phyloP scores from a whole-genome alignment of 495 filamentous ascomycete genomes.

The Talaromyces borbonicus region DNA sequence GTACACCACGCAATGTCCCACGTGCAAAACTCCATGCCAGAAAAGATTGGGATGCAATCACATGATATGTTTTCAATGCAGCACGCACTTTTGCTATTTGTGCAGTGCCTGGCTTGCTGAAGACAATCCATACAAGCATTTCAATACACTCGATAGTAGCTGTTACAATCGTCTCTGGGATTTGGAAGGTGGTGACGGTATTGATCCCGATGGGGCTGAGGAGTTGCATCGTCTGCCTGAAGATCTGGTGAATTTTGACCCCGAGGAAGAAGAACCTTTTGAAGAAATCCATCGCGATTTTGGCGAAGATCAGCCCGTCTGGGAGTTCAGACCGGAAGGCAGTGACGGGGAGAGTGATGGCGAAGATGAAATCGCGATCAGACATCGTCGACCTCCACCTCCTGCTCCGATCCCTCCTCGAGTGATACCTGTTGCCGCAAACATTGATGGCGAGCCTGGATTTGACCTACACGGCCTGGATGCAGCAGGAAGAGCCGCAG shows the following conservation, averaged over 20 bases:
- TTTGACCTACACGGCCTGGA: conserved; percentile 20
- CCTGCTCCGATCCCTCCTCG: conserved; percentile 34
- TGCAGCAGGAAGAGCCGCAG: conserved; percentile 31
- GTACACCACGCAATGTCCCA: conserved; percentile 85
- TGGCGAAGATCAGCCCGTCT: conserved; percentile 18
- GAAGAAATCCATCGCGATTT: conserved; percentile 6
- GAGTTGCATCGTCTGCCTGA: conserved; percentile 32
- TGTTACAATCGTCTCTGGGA: conserved; percentile 90
- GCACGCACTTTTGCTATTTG: conserved; percentile 91
- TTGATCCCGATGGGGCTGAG: conserved; percentile 34
- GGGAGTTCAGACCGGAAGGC: conserved; percentile 17
- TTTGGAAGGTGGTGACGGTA: conserved; percentile 70
- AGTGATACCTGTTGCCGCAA: conserved; percentile 16
- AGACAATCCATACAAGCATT: conserved; percentile 79
- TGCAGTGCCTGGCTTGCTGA: conserved; percentile 78
- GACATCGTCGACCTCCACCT: conserved; percentile 26
- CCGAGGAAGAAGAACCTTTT: conserved; percentile 15
- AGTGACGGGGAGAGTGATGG: conserved; percentile 12
- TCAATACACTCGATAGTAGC: conserved; percentile 53
- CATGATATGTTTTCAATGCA: conserved; percentile 88
- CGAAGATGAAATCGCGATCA: conserved; percentile 12
- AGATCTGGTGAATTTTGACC: conserved; percentile 27
- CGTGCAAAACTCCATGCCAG: conserved; percentile 72
- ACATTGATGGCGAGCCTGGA: conserved; percentile 17
- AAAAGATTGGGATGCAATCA: conserved; percentile 96